phyloP scores from a whole-genome alignment of 2,329 filamentous ascomycete species.

The Zymoseptoria pseudotritici region DNA sequence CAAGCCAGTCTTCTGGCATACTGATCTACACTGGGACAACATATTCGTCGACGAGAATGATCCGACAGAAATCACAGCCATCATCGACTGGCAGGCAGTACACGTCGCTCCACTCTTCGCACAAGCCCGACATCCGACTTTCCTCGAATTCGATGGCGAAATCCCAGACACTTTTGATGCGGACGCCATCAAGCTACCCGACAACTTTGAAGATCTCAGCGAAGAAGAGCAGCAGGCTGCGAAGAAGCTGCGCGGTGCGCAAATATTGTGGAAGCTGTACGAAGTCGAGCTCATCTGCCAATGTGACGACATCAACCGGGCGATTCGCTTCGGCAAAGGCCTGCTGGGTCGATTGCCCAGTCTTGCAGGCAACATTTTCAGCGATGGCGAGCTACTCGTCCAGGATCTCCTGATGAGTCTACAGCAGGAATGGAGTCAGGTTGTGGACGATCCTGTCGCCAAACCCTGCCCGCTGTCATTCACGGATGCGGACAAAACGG shows the following conservation, averaged over 20 bases:
- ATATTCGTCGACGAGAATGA: slow-evolving; percentile 29
- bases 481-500: slow-evolving; percentile 1
- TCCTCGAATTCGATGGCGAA: slow-evolving; percentile 8
- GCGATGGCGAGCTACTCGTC: slow-evolving; percentile 9
- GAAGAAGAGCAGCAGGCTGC: slow-evolving; percentile 4
- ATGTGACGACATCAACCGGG: slow-evolving; percentile 6
- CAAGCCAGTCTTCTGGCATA: slow-evolving; percentile 16
- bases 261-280: slow-evolving; percentile 9
- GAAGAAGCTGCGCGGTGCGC: slow-evolving; percentile 4
- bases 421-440: slow-evolving; percentile 5
- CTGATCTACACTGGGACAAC: slow-evolving; percentile 28
- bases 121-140: slow-evolving; percentile 5
- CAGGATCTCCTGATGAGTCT: slow-evolving; percentile 7
- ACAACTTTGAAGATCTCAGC: slow-evolving; percentile 5
- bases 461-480: slow-evolving; percentile 2
- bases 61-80: slow-evolving; percentile 26
- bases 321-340: slow-evolving; percentile 6
- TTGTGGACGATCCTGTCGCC: slow-evolving; percentile 5
- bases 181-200: slow-evolving; percentile 6
- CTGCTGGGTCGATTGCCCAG: slow-evolving; percentile 6
- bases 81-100: slow-evolving; percentile 31
- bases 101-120: slow-evolving; percentile 5
- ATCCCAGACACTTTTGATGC: slow-evolving; percentile 8
- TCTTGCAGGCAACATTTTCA: slow-evolving; percentile 8
- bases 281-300: slow-evolving; percentile 6